phyloP scores from a whole-genome alignment of 169 alveolate species.

The Cystoisospora suis region DNA sequence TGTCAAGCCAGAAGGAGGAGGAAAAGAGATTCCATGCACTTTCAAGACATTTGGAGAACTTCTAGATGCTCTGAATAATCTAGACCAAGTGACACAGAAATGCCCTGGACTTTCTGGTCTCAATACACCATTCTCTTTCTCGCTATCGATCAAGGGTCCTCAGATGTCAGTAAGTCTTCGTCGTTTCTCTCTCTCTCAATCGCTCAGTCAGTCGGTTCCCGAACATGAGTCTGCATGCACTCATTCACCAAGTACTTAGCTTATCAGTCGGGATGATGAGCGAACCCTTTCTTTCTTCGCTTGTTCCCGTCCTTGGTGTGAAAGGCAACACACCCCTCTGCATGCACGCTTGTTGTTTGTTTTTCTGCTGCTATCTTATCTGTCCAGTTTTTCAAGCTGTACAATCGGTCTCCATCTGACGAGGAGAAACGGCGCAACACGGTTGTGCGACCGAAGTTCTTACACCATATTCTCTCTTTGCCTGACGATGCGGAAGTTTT shows the following conservation, averaged over 20 bases:
- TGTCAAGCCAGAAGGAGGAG: not conserved
- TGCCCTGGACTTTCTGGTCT: not conserved
- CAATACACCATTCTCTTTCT: not conserved
- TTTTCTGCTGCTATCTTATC: no score
- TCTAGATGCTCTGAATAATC: conserved; percentile 3
- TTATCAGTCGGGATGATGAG: no score
- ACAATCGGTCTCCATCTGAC: conserved; percentile 2
- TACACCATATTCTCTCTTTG: not conserved
- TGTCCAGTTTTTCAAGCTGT: not conserved
- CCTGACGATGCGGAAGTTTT: not conserved
- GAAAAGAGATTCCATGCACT: not conserved
- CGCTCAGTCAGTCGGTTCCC: no score
- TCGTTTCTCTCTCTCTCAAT: no score
- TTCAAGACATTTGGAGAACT: not conserved
- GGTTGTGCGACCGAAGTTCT: not conserved
- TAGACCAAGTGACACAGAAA: not conserved
- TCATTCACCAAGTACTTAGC: no score
- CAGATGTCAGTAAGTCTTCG: no score
- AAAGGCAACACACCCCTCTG: no score
- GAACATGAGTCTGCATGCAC: no score
- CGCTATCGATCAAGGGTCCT: not conserved
- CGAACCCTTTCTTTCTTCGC: no score
- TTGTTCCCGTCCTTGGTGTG: no score
- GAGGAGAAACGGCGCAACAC: not conserved
- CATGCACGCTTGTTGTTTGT: no score